Conservation (phyloP, 805 yeast genomes). For the Kodamaea nitidulidarum region DNA sequence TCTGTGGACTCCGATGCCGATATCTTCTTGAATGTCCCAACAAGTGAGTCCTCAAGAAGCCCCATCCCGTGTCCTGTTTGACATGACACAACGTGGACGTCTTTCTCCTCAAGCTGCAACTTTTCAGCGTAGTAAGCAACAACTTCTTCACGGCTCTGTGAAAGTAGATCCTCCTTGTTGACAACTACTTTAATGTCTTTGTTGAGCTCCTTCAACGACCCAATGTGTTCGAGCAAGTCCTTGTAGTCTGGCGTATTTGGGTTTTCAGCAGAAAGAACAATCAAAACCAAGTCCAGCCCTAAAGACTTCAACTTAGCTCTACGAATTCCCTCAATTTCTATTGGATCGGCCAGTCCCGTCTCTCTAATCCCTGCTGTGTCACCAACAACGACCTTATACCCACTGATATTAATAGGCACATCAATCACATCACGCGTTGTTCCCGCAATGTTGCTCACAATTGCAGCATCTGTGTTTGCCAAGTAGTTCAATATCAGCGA, state of each 20-base stretch:
- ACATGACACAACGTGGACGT: constrained; percentile 54
- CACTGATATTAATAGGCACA: constrained; percentile 73
- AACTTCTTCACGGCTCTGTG: background rate
- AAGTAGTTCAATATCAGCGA: constrained; percentile 78
- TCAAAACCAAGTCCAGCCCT: constrained; percentile 64
- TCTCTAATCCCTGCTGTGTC: constrained; percentile 91
- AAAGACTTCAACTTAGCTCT: constrained; percentile 62
- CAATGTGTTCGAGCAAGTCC: constrained; percentile 40
- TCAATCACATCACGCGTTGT: constrained; percentile 90
- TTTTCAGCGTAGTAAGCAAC: constrained; percentile 9
- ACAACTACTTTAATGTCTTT: constrained; percentile 43
- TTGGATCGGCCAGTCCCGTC: constrained; percentile 43
- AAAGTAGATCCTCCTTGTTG: constrained; percentile 57
- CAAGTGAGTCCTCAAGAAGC: constrained; percentile 40
- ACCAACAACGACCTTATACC: constrained; percentile 77
- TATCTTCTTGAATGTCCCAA: constrained; percentile 43
- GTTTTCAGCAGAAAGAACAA: constrained; percentile 50
- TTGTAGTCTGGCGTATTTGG: constrained; percentile 14
- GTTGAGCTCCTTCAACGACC: constrained; percentile 22
- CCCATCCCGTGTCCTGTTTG: constrained; percentile 51
- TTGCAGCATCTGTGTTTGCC: constrained; percentile 78
- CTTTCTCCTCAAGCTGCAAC: constrained; percentile 13
- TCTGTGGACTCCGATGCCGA: constrained; percentile 50
- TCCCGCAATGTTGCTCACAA: constrained; percentile 88
- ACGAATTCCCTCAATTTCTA: constrained; percentile 77